Percentiles rank a stretch among this genome's conserved stretches.
Conservation (phyloP, 805 yeast species). For the Metschnikowia reukaufii region DNA sequence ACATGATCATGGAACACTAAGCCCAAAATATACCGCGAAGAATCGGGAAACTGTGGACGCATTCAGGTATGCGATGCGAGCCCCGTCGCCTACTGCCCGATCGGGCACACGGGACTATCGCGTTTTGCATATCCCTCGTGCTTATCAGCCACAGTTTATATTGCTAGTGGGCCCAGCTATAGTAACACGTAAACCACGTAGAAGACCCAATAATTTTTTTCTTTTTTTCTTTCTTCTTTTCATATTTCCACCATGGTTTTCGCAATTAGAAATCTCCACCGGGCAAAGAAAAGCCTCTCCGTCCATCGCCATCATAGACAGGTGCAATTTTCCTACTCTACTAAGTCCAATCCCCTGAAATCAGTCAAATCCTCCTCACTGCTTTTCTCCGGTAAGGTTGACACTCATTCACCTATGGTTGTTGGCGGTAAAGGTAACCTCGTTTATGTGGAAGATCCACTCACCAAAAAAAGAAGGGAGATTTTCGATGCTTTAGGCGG, state of each 20-base stretch:
- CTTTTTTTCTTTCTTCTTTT: not conserved
- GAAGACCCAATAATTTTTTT: not conserved
- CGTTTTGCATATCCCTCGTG: not conserved
- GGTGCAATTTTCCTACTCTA: not conserved
- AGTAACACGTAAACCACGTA: not conserved
- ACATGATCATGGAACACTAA: too few relatives aligned
- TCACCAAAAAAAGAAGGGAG: constrained; percentile 13
- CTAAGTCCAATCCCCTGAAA: not conserved
- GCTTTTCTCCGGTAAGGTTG: constrained; percentile 17
- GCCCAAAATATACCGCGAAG: not conserved
- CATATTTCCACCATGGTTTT: not conserved
- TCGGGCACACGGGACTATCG: not conserved
- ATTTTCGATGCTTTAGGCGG: constrained; percentile 20
- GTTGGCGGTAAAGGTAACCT: constrained; percentile 19
- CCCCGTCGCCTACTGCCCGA: not conserved
- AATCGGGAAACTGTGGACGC: not conserved
- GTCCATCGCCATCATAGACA: not conserved
- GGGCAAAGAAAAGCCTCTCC: not conserved
- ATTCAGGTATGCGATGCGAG: not conserved
- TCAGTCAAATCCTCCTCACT: constrained; percentile 13
- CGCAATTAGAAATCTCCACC: not conserved
- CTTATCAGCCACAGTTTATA: not conserved
- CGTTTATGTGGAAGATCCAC: constrained; percentile 15
- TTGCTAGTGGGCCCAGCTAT: too few relatives aligned
- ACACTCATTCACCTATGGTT: constrained; percentile 19